A percentile compares a stretch with the other conserved stretches of the same genome.
These are phyloP conservation scores for Pisolithus tinctorius DNA, from an alignment of 768 basidiomycete genomes.

Conservation along the genomic window DNA sequence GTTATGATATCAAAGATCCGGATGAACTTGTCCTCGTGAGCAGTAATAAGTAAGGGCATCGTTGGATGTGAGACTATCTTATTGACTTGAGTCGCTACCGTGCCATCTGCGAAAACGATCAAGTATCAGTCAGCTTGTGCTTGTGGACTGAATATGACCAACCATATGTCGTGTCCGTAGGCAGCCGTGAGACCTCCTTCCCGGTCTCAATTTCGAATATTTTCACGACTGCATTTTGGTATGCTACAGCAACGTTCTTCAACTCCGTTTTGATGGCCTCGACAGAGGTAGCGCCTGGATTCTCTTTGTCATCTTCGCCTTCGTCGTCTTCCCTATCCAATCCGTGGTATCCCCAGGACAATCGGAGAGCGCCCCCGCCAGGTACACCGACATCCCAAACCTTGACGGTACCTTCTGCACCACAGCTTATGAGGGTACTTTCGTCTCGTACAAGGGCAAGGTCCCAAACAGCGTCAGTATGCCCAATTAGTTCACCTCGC, in stretches of 20 bases:
- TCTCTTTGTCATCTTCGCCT: slow-evolving; percentile 39
- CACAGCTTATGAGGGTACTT: slow-evolving; percentile 79
- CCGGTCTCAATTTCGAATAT: slow-evolving; percentile 89
- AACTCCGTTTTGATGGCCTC: slow-evolving; percentile 78
- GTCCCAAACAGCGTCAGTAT: slow-evolving; percentile 97
- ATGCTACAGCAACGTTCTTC: slow-evolving; percentile 86
- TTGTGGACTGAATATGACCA: slow-evolving; percentile 15
- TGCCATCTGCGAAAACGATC: slow-evolving; percentile 47
- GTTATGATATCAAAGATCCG: slow-evolving; percentile 81
- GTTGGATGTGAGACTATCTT: slow-evolving; percentile 86
- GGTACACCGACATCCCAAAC: slow-evolving; percentile 84
- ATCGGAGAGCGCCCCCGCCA: slow-evolving; percentile 50
- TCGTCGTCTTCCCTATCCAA: slow-evolving; percentile 39
- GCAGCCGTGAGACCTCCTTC: slow-evolving; percentile 59
- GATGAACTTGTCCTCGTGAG: slow-evolving; percentile 91
- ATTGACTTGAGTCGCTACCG: slow-evolving; percentile 76
- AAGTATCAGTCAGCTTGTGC: not conserved
- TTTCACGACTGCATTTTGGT: slow-evolving; percentile 83
- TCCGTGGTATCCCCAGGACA: slow-evolving; percentile 79
- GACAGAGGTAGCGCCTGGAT: slow-evolving; percentile 70
- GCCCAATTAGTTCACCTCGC: slow-evolving; percentile 79
- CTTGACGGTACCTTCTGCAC: slow-evolving; percentile 88
- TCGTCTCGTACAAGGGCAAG: slow-evolving; percentile 80
- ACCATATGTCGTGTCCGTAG: slow-evolving; percentile 57
- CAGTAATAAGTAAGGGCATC: slow-evolving; percentile 80